A percentile compares a stretch with the other conserved stretches of the same genome.
phyloP scores from a whole-genome alignment of 2,329 filamentous ascomycete species.

The Beauveria rudraprayagi region DNA sequence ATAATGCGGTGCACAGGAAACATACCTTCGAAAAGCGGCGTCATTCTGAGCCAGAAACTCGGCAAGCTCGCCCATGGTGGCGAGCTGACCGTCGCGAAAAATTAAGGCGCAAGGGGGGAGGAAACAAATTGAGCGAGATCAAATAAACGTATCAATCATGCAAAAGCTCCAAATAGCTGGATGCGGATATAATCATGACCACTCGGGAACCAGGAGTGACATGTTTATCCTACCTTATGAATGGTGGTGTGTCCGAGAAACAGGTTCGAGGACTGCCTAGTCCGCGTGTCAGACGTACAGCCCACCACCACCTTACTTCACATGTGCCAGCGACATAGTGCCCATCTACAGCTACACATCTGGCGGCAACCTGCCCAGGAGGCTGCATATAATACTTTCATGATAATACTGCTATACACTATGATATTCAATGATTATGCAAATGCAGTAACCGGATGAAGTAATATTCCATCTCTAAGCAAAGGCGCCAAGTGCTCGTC shows the following conservation, averaged over 20 bases:
- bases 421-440: neutral
- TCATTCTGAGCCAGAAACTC: constrained; percentile 56
- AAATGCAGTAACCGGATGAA: neutral
- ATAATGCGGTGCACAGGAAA: neutral
- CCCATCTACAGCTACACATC: neutral
- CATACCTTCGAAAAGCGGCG: constrained; percentile 51
- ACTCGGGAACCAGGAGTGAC: neutral
- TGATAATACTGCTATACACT: no score
- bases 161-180: neutral
- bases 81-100: constrained; percentile 6
- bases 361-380: neutral
- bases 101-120: neutral
- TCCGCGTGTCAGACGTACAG: neutral
- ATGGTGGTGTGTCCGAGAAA: neutral
- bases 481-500: neutral
- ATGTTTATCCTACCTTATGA: neutral
- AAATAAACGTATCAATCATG: neutral
- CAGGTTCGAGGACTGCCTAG: neutral
- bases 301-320: neutral
- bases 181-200: neutral
- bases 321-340: neutral
- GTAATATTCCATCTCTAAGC: neutral
- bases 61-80: constrained; percentile 58
- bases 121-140: neutral
- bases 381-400: neutral